Evolutionary conservation across 495 filamentous ascomycete genomes (phyloP).

Genomic region (Podospora sp.): DNA sequence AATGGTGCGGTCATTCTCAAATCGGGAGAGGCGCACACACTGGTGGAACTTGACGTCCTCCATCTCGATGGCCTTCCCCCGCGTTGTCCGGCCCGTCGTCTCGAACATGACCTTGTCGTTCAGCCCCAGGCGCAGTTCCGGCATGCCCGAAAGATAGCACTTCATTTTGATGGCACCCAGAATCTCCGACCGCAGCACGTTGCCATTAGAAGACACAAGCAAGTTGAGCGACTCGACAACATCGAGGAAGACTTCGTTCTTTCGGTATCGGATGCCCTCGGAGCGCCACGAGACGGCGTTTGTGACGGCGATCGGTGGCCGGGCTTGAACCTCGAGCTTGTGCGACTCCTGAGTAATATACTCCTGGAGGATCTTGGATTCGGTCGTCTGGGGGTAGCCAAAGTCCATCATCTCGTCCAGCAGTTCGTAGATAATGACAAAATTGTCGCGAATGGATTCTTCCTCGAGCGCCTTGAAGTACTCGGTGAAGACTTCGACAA

Average conservation of each 20-base stretch:
- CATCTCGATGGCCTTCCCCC: constrained; percentile 99
- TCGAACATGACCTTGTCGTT: constrained; percentile 99
- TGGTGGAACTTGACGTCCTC: constrained; percentile 99
- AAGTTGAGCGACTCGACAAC: constrained; percentile 98
- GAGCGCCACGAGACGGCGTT: constrained; percentile 98
- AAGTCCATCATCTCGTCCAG: constrained; percentile 99
- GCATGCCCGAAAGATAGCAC: constrained; percentile 98
- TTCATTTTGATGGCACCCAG: constrained; percentile 99
- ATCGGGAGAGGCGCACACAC: constrained; percentile 91
- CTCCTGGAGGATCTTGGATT: constrained; percentile 98
- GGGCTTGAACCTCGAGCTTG: constrained; percentile 95
- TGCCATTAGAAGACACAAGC: constrained; percentile 90
- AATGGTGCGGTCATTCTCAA: constrained; percentile 99
- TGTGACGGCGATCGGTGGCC: constrained; percentile 99
- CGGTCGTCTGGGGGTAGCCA: constrained; percentile 98
- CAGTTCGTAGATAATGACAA: constrained; percentile 98
- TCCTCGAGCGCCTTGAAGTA: constrained; percentile 99
- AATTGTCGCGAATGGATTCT: constrained; percentile 99
- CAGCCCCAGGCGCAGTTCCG: constrained; percentile 88
- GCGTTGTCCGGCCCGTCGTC: constrained; percentile 88
- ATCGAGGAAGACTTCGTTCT: constrained; percentile 99
- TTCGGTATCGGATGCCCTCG: constrained; percentile 97
- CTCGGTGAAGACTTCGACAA: constrained; percentile 98
- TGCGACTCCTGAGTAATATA: constrained; percentile 99
- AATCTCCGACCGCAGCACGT: constrained; percentile 96